A percentile compares a stretch with the other conserved stretches of the same genome.
Conservation (phyloP, 2,329 filamentous ascomycete genomes). For the Paecilomyces sp. region DNA sequence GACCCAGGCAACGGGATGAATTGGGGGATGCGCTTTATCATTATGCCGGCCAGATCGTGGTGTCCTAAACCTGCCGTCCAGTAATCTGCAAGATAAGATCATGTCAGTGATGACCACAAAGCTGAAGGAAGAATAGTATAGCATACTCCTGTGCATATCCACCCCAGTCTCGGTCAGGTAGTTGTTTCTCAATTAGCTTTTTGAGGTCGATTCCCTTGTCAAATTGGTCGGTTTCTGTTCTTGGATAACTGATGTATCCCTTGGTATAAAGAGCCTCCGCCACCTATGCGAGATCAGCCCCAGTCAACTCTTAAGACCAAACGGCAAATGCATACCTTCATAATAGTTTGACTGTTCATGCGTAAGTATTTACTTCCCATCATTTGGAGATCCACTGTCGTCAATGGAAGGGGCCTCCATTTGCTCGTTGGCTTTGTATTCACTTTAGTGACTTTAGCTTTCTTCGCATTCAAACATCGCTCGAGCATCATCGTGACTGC, state of each 20-base stretch:
- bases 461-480: constrained; percentile 68
- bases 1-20: constrained; percentile 88
- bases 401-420: constrained; percentile 87
- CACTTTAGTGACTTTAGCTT: constrained; percentile 74
- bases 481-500: constrained; percentile 77
- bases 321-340: constrained; percentile 55
- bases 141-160: constrained; percentile 61
- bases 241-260: constrained; percentile 94
- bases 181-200: constrained; percentile 75
- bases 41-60: constrained; percentile 82
- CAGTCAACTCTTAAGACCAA: constrained; percentile 1
- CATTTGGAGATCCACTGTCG: constrained; percentile 94
- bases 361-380: constrained; percentile 81
- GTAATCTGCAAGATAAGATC: constrained; percentile 39
- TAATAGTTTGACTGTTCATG: constrained; percentile 87
- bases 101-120: background rate
- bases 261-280: constrained; percentile 87
- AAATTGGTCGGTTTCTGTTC: constrained; percentile 95
- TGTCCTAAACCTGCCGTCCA: constrained; percentile 69
- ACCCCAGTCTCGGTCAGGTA: constrained; percentile 69
- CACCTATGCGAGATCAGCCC: constrained; percentile 25
- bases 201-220: constrained; percentile 81
- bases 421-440: constrained; percentile 88
- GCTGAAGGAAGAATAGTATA: background rate
- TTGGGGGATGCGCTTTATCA: constrained; percentile 94